These are phyloP conservation scores for Podaxis mareebaensis DNA, from an alignment of 768 basidiomycete species.

Conservation along the genomic window DNA sequence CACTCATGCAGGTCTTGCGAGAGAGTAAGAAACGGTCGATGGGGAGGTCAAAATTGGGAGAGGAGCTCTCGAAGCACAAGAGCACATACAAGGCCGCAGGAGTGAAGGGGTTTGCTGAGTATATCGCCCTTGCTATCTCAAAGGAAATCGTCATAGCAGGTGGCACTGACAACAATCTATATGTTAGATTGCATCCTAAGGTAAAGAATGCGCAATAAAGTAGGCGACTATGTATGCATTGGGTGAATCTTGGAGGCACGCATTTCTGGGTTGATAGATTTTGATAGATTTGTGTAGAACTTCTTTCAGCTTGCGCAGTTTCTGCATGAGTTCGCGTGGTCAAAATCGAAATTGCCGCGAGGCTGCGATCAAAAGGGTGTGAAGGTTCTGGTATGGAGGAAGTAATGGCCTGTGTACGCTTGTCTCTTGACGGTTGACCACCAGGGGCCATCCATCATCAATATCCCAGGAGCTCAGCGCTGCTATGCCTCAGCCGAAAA, in stretches of 20 bases:
- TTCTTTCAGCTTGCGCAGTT: too few relatives aligned
- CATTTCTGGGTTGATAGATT: too few relatives aligned
- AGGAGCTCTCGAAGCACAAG: constrained; percentile 2
- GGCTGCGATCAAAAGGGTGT: too few relatives aligned
- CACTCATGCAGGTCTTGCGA: not conserved
- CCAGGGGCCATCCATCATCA: too few relatives aligned
- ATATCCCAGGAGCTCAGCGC: too few relatives aligned
- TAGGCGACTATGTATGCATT: not conserved
- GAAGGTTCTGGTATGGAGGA: too few relatives aligned
- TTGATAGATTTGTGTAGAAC: too few relatives aligned
- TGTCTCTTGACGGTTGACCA: too few relatives aligned
- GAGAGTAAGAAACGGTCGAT: not conserved
- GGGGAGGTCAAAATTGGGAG: constrained; percentile 7
- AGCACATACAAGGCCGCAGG: constrained; percentile 12
- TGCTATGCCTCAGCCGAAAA: constrained; percentile 1
- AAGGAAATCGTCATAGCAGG: constrained; percentile 1
- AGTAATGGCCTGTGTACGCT: too few relatives aligned
- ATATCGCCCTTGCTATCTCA: constrained; percentile 13
- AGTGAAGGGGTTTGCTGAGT: constrained; percentile 14
- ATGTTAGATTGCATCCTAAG: not conserved
- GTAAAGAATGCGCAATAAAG: not conserved
- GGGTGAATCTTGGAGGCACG: too few relatives aligned
- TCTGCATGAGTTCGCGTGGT: too few relatives aligned
- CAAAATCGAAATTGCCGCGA: too few relatives aligned
- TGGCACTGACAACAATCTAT: not conserved